Percentiles rank a stretch among this genome's conserved stretches.
Conservation (phyloP, 257 asterid species). For the Salvia rosmarinus region DNA sequence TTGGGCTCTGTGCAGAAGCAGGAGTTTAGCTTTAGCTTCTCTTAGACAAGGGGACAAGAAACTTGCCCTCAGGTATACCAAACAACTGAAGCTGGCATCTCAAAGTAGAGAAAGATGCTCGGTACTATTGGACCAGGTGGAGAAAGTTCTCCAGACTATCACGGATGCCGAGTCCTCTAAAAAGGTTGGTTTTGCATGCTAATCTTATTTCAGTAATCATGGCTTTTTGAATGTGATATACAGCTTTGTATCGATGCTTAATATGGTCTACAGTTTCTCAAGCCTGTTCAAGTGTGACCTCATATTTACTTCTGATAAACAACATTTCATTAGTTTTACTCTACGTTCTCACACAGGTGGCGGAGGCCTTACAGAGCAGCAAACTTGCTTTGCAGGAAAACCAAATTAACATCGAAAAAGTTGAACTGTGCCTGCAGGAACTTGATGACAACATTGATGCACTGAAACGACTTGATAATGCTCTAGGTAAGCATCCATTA, state of each 20-base stretch:
- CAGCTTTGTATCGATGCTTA: conserved; percentile 9
- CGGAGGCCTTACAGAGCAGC: conserved; percentile 73
- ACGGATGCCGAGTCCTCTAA: conserved; percentile 78
- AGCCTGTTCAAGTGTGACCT: neutral
- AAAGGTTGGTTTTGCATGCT: conserved; percentile 55
- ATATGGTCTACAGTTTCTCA: neutral
- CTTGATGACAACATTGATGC: conserved; percentile 65
- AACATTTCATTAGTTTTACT: conserved; percentile 2
- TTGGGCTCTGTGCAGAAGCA: conserved; percentile 56
- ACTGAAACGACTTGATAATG: conserved; percentile 61
- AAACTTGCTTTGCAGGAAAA: conserved; percentile 63
- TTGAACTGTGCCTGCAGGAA: conserved; percentile 67
- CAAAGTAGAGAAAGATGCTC: conserved; percentile 78
- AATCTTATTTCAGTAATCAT: conserved; percentile 9
- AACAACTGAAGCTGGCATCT: conserved; percentile 65
- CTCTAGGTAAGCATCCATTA: conserved; percentile 50
- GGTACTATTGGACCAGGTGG: conserved; percentile 69
- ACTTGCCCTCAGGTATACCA: conserved; percentile 64
- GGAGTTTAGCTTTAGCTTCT: conserved; percentile 59
- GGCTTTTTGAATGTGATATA: neutral
- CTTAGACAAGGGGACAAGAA: conserved; percentile 59
- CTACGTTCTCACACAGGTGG: conserved; percentile 55
- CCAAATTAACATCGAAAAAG: conserved; percentile 60
- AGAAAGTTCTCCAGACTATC: conserved; percentile 66
- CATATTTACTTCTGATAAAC: neutral